Percentiles rank a stretch among this genome's conserved stretches.
These are phyloP conservation scores for Colletotrichum sp. DNA, from an alignment of 2,329 filamentous ascomycete genomes.

Conservation along the genomic window DNA sequence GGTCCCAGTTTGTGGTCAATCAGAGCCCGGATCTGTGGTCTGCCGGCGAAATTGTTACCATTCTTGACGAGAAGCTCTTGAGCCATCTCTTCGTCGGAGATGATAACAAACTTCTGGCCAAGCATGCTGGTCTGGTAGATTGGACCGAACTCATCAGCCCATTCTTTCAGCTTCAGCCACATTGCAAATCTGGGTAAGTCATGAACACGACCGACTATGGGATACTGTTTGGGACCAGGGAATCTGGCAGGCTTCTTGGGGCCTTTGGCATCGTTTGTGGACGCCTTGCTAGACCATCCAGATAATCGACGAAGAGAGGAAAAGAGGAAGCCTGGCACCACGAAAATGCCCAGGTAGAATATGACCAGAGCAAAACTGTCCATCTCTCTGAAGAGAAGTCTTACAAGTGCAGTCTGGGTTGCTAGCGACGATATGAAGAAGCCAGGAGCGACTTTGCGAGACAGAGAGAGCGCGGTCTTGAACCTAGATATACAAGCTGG, in stretches of 20 bases:
- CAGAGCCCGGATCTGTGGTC: slow-evolving; percentile 54
- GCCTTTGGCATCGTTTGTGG: not conserved
- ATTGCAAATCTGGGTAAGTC: slow-evolving; percentile 50
- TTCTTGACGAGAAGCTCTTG: slow-evolving; percentile 53
- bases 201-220: slow-evolving; percentile 53
- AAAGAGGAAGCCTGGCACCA: slow-evolving; percentile 45
- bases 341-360: slow-evolving; percentile 47
- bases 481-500: not conserved
- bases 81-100: slow-evolving; percentile 54
- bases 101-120: slow-evolving; percentile 45
- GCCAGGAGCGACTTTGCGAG: not conserved
- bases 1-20: slow-evolving; percentile 54
- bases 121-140: slow-evolving; percentile 48
- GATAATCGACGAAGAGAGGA: slow-evolving; percentile 44
- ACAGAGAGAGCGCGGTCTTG: not conserved
- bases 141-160: slow-evolving; percentile 46
- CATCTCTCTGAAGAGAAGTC: slow-evolving; percentile 25
- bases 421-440: not conserved
- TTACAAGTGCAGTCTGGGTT: not conserved
- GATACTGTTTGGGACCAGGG: slow-evolving; percentile 52
- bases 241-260: slow-evolving; percentile 36
- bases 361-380: slow-evolving; percentile 43
- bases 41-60: slow-evolving; percentile 54
- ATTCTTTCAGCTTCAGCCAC: slow-evolving; percentile 58
- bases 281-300: slow-evolving; percentile 29